Conservation (phyloP, 2,329 filamentous ascomycete species). For the Bisporella sp. region DNA sequence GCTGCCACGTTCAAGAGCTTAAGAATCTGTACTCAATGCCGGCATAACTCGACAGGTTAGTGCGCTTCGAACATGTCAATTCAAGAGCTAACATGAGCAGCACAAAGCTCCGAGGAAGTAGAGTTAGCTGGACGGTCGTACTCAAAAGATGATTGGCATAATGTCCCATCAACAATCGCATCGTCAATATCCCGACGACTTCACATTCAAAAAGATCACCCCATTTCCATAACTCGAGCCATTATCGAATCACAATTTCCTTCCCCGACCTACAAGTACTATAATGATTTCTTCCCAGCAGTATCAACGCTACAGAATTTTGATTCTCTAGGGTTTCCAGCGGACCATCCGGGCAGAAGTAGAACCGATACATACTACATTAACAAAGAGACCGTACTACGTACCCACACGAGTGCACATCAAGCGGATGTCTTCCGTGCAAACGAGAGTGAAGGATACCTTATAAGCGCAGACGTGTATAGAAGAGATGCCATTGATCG, state of each 20-base stretch:
- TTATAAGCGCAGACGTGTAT: slow-evolving; percentile 92
- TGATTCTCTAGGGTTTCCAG: slow-evolving; percentile 87
- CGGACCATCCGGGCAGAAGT: slow-evolving; percentile 80
- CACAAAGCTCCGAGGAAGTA: too few species aligned
- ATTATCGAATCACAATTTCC: slow-evolving; percentile 90
- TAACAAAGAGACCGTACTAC: slow-evolving; percentile 73
- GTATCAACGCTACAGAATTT: slow-evolving; percentile 87
- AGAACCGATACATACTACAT: slow-evolving; percentile 94
- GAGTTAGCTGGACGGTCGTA: slow-evolving; percentile 46
- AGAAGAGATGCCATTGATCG: slow-evolving; percentile 90
- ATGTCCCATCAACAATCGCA: slow-evolving; percentile 70
- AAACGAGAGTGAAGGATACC: slow-evolving; percentile 70
- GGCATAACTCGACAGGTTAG: slow-evolving; percentile 22
- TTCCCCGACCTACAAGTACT: slow-evolving; percentile 60
- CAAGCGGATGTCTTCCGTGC: slow-evolving; percentile 75
- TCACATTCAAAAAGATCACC: slow-evolving; percentile 89
- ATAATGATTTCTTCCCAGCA: slow-evolving; percentile 75
- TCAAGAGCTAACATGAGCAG: too few species aligned
- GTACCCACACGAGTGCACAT: slow-evolving; percentile 93
- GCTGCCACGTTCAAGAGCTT: slow-evolving; percentile 12
- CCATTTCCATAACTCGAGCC: slow-evolving; percentile 80
- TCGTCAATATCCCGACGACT: slow-evolving; percentile 67
- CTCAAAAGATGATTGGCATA: slow-evolving; percentile 74
- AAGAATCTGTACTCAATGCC: slow-evolving; percentile 20
- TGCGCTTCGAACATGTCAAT: neutral